These are phyloP conservation scores for Alternaria gansuensis DNA, from an alignment of 2,329 filamentous ascomycete genomes.

Conservation along the genomic window DNA sequence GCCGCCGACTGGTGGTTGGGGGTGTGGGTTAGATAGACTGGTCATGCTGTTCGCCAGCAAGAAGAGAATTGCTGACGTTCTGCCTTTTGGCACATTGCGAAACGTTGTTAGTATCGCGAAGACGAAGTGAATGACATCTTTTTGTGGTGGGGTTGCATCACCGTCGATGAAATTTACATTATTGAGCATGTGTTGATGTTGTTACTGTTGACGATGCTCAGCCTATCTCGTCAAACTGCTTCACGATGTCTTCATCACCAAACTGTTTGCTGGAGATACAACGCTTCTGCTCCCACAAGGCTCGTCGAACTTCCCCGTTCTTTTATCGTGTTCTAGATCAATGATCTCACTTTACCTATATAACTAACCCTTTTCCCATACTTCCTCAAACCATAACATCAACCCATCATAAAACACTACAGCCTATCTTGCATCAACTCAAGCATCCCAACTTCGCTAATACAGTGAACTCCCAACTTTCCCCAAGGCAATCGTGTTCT, in stretches of 20 bases:
- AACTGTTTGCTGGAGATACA: no score
- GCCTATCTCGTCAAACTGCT: background rate
- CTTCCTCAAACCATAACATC: background rate
- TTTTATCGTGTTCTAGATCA: no score
- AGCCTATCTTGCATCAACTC: no score
- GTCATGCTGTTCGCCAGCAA: conserved; percentile 88
- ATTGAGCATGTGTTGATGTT: background rate
- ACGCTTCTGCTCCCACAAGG: no score
- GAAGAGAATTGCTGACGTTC: conserved; percentile 81
- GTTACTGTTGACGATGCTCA: background rate
- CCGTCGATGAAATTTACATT: background rate
- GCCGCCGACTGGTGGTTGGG: conserved; percentile 97
- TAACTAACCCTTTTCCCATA: background rate
- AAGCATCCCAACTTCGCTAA: background rate
- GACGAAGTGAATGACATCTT: conserved; percentile 24
- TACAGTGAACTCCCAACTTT: background rate
- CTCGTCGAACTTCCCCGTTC: no score
- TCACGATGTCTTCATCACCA: no score
- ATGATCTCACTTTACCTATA: background rate
- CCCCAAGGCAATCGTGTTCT: no score
- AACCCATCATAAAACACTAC: background rate
- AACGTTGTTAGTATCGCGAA: conserved; percentile 59
- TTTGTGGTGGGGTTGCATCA: background rate
- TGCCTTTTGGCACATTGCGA: conserved; percentile 86
- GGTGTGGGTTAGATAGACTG: conserved; percentile 88